These are phyloP conservation scores for Lepidopterella palustris DNA, from an alignment of 495 filamentous ascomycete genomes.

Conservation along the genomic window DNA sequence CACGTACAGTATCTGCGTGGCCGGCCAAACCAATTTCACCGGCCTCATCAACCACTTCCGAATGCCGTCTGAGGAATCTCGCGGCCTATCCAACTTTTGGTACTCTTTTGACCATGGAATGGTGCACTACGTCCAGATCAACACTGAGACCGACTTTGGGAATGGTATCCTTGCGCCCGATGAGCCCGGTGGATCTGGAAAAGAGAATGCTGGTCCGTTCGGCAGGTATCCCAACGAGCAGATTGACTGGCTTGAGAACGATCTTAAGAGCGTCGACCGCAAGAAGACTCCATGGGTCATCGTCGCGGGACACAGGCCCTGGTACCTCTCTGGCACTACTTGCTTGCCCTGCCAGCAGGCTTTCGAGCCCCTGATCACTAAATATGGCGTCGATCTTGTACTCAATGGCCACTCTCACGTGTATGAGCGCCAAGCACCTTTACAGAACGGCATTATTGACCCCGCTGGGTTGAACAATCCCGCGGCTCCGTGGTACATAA, in stretches of 20 bases:
- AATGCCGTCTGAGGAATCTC: constrained; percentile 46
- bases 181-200: neutral
- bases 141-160: constrained; percentile 53
- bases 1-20: constrained; percentile 40
- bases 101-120: constrained; percentile 60
- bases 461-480: constrained; percentile 20
- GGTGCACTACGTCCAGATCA: constrained; percentile 50
- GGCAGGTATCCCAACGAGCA: neutral
- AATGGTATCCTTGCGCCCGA: neutral
- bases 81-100: constrained; percentile 52
- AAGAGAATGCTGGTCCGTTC: neutral
- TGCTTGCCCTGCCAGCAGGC: constrained; percentile 20
- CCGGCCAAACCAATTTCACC: constrained; percentile 47
- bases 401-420: constrained; percentile 32
- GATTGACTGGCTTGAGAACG: constrained; percentile 41
- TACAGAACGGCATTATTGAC: constrained; percentile 32
- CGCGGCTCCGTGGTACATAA: constrained; percentile 20
- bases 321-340: constrained; percentile 15
- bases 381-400: constrained; percentile 11
- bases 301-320: constrained; percentile 7
- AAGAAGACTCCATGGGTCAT: constrained; percentile 35
- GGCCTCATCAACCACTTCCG: constrained; percentile 31
- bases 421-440: constrained; percentile 37
- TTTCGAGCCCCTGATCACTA: constrained; percentile 5
- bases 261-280: constrained; percentile 47